Evolutionary conservation across 192 early-diverging fungal species (phyloP), one percentile per base, ranked within the genome.

Genomic region (Chytriomyces sp.): DNA sequence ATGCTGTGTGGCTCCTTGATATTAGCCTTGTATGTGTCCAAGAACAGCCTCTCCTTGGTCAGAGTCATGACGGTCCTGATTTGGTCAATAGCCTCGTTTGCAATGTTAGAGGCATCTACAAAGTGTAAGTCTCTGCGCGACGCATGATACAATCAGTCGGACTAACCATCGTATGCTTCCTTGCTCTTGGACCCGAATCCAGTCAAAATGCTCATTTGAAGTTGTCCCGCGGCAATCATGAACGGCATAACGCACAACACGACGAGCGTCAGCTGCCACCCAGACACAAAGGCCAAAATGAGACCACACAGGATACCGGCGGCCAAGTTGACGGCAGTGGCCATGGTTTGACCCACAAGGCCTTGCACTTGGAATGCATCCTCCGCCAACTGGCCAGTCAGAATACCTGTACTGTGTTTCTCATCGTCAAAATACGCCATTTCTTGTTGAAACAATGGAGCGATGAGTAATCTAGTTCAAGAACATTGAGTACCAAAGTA

Each of bases 11-110:
- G 93, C 14, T 75, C 80, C 1, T 82, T 70, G 60, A 90, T 89
- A 54, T 88, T 87, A 2, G 76, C 75, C 25, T 75, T 64, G 70
- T 91, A 98, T 49, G 81, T 80, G 19, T 78, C 63, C 62, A 89
- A 86, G 73, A 98, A 96, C 28, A 77, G 75, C 25, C 79, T 73
- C 75, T 95, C 89, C 44, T 78, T 73, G 40, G 77, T 92, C 67
- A 93, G 87, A 38, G 90, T 88, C 25, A 89, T 87, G 3, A 96
- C 91, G 0, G 95, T 99, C 39, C 90, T 84, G 74, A 99, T 92
- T 70, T 87, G 88, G 70, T 86, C 78, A 68, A 99, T 90, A 36
- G 89, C 83, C 75, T 99, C 96, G 60, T 90, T 90, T 1, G 94
- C 93, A 4, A 90, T 83, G 75, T 90, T 86, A 44, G 81, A 84